Percentiles rank a stretch among this genome's conserved stretches.
phyloP scores from a whole-genome alignment of 257 asterid genomes.

The Solanum neorickii region DNA sequence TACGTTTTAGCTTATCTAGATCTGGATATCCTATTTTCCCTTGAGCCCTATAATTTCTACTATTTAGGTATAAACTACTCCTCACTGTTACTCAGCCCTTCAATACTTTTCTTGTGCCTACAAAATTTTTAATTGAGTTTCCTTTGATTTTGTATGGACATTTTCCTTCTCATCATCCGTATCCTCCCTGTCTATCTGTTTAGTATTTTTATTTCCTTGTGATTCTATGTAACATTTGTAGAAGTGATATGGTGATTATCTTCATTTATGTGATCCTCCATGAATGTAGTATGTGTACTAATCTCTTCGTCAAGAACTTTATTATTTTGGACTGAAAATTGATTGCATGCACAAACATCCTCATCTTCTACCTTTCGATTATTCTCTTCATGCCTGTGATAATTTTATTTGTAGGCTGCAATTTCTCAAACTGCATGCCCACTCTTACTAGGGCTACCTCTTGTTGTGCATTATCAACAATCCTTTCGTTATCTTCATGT shows the following conservation, averaged over 20 bases:
- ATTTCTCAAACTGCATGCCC: no score
- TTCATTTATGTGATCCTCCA: not conserved
- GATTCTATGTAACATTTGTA: not conserved
- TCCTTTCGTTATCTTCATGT: no score
- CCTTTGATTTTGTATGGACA: not conserved
- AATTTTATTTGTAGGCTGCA: no score
- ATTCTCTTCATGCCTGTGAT: no score
- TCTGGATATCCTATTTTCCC: not conserved
- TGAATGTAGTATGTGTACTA: not conserved
- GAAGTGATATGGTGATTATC: not conserved
- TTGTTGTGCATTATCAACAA: no score
- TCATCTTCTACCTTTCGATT: no score
- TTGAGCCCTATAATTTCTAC: no score
- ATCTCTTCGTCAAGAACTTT: not conserved
- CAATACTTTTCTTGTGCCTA: not conserved
- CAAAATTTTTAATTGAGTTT: rapidly evolving
- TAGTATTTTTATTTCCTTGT: not conserved
- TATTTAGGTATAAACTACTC: not conserved
- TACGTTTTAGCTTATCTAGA: not conserved
- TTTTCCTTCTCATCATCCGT: not conserved
- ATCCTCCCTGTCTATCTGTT: no score
- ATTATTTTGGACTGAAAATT: not conserved
- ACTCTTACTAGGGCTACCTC: no score
- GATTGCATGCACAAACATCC: not conserved
- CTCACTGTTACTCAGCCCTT: not conserved